Evolutionary conservation across 2,329 filamentous ascomycete genomes (phyloP), one percentile per base, ranked within the genome.

Genomic region (Cladosporium sphaerospermum): DNA sequence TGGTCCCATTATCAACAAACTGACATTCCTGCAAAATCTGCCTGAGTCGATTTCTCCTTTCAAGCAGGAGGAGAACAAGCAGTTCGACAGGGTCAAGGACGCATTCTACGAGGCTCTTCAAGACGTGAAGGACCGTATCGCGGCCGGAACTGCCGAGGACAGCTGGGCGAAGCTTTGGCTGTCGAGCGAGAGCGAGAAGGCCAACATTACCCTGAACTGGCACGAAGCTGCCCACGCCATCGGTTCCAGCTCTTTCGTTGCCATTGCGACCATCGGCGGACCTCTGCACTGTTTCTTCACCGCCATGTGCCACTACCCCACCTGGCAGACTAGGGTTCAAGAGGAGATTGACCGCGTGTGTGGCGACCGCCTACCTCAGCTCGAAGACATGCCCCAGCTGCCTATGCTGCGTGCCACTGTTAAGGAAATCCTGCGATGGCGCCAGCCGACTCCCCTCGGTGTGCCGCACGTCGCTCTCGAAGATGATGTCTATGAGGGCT

Each of bases 371-470:
- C 54, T 65, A 31, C 67, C 67, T 1, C 48, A 53, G 6, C 57
- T 63, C 45, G 59, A 60, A 6, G 67, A 70, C 52, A 60, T 67
- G 50, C 61, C 62, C 8, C 58, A 64, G 9, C 56, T 69, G n/a
- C 67, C 66, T 5, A 59, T 59, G 23, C 59, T 70, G 10, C 62
- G 65, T 33, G 63, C 66, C 13, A 65, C 62, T 36, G 61, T 68
- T 49, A 69, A 68, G 55, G 68, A 70, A 45, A 59, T 63, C 10
- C 52, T 69, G 2, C 61, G 67, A 36, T 69, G 67, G 67, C 56
- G 64, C 32, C 64, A 67, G 45, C 58, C 64, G 4, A 67, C 63
- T 23, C 64, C 64, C 36, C 77, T 81, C 19, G 68, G 68, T 36
- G 67, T 69, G 7, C 65, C 67, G 3, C 68, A 70, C 56, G 63